Evolutionary conservation across 164 flowering plant species (phyloP).

Genomic region (Taxillus chinensis): DNA sequence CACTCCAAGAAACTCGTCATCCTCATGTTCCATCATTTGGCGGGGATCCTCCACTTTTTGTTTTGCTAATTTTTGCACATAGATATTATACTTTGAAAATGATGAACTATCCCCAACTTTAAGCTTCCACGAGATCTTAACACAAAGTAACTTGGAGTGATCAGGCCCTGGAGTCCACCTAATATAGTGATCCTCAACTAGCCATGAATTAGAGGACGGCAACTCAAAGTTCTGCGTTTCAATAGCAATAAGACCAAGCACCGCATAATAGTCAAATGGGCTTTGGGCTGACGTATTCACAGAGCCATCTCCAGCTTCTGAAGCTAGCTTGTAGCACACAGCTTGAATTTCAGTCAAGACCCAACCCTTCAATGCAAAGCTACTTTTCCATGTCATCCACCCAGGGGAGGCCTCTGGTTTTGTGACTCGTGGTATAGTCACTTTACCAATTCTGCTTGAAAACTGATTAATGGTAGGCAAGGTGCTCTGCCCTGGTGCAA

Average conservation of each 20-base stretch:
- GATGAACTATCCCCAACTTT: slow-evolving; percentile 20
- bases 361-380: slow-evolving; percentile 40
- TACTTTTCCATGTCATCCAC: slow-evolving; percentile 50
- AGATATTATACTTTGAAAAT: slow-evolving; percentile 47
- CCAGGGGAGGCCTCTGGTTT: slow-evolving; percentile 19
- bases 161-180: slow-evolving; percentile 36
- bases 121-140: slow-evolving; percentile 55
- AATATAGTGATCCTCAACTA: slow-evolving; percentile 34
- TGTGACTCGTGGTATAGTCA: slow-evolving; percentile 36
- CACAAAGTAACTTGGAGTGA: slow-evolving; percentile 35
- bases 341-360: slow-evolving; percentile 45
- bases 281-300: neutral
- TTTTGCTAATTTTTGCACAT: slow-evolving; percentile 26
- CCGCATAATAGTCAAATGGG: slow-evolving; percentile 35
- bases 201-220: slow-evolving; percentile 59
- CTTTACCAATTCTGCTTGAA: slow-evolving; percentile 32
- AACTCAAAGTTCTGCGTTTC: slow-evolving; percentile 23
- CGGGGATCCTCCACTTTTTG: neutral
- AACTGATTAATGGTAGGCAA: slow-evolving; percentile 26
- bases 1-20: slow-evolving; percentile 47
- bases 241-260: slow-evolving; percentile 58
- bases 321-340: slow-evolving; percentile 45
- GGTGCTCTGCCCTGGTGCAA: slow-evolving; percentile 32
- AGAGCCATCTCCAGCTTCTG: slow-evolving; percentile 1
- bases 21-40: slow-evolving; percentile 1